phyloP scores from a whole-genome alignment of 306 rosid species.

The Prunus mongolica region DNA sequence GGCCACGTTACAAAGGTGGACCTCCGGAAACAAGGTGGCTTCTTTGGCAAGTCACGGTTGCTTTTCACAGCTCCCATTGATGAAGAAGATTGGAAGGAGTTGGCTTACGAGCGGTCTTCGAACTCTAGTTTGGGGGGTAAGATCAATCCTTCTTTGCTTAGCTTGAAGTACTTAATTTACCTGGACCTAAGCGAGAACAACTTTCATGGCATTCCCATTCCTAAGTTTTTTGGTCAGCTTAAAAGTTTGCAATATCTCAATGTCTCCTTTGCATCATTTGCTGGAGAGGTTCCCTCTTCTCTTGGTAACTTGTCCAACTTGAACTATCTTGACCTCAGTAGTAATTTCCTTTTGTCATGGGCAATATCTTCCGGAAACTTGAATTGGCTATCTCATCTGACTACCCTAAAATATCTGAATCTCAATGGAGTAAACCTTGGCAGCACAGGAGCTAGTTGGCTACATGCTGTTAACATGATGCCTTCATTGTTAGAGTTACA shows the following conservation, averaged over 20 bases:
- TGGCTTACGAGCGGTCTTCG: not conserved
- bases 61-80: no score
- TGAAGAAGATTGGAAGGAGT: no score
- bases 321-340: constrained; percentile 18
- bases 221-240: constrained; percentile 26
- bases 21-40: constrained; percentile 13
- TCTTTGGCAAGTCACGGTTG: not conserved
- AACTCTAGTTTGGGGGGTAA: not conserved
- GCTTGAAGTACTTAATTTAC: constrained; percentile 20
- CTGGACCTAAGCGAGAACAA: constrained; percentile 39
- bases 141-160: constrained; percentile 33
- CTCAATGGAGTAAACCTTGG: constrained; percentile 23
- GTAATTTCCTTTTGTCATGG: no score
- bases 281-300: not conserved
- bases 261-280: constrained; percentile 28
- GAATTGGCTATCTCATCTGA: constrained; percentile 29
- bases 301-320: constrained; percentile 4
- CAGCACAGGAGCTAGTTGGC: constrained; percentile 12
- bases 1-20: constrained; percentile 30
- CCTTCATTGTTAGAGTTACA: not conserved
- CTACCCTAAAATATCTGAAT: constrained; percentile 30
- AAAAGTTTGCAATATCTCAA: constrained; percentile 31
- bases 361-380: not conserved
- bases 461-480: not conserved
- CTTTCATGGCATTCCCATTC: constrained; percentile 20